Percentiles rank a stretch among this genome's conserved stretches.
phyloP scores from a whole-genome alignment of 345 rosid species.

The Clausena lansium region DNA sequence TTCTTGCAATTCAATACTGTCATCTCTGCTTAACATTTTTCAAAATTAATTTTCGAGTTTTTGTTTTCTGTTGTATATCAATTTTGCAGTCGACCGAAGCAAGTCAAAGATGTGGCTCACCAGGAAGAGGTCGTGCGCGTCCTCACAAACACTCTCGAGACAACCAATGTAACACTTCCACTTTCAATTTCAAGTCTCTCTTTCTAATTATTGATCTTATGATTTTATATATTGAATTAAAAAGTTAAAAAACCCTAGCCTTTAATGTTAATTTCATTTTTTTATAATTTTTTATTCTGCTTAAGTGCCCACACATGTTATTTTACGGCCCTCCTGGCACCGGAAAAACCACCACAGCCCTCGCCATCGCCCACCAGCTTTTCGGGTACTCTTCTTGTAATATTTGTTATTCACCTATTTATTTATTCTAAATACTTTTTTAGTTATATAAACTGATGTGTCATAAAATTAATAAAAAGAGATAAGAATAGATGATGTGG shows the following conservation, averaged over 20 bases:
- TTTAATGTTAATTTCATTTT: constrained; percentile 10
- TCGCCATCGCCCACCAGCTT: constrained; percentile 93
- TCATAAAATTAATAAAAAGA: too few species aligned
- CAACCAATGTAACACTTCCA: constrained; percentile 45
- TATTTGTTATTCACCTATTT: not conserved
- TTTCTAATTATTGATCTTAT: not conserved
- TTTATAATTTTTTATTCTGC: not conserved
- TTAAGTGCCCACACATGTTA: constrained; percentile 94
- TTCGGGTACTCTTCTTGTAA: constrained; percentile 51
- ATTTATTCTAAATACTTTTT: not conserved
- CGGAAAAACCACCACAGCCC: constrained; percentile 93
- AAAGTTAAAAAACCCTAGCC: constrained; percentile 27
- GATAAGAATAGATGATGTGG: not conserved
- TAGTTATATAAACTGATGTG: not conserved
- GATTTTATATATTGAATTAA: not conserved
- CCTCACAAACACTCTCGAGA: constrained; percentile 92
- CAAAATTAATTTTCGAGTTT: not conserved
- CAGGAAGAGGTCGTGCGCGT: constrained; percentile 99
- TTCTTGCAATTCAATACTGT: not conserved
- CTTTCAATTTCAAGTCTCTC: not conserved
- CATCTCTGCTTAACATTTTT: not conserved
- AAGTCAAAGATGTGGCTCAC: constrained; percentile 87
- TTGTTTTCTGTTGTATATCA: constrained; percentile 11
- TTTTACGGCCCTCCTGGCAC: constrained; percentile 99
- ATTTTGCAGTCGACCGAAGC: constrained; percentile 74